A percentile compares a stretch with the other conserved stretches of the same genome.
Conservation (phyloP, 345 rosid genomes). For the Pistacia integerrima region DNA sequence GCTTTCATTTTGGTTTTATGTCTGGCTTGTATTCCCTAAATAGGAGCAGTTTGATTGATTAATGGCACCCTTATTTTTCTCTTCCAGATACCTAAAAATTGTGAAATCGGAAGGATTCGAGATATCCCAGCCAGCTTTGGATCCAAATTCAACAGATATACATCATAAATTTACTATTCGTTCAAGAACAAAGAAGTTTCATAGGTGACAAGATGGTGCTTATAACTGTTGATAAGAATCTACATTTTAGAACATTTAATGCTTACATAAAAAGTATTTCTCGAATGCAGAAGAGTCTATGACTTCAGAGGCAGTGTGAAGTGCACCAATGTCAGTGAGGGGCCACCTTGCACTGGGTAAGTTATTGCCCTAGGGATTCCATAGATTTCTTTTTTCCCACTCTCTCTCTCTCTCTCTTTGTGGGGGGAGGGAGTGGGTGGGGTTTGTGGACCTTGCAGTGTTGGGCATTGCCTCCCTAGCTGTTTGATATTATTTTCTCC, state of each 20-base stretch:
- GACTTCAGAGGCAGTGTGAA: constrained; percentile 80
- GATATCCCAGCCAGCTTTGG: constrained; percentile 98
- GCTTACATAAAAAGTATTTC: constrained; percentile 23
- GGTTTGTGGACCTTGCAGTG: too few relatives aligned
- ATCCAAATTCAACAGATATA: constrained; percentile 90
- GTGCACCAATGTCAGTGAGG: constrained; percentile 82
- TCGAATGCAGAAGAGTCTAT: constrained; percentile 73
- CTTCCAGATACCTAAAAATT: constrained; percentile 68
- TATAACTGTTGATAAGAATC: constrained; percentile 9
- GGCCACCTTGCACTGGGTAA: constrained; percentile 99
- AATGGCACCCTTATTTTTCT: neutral
- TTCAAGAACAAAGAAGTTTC: constrained; percentile 69
- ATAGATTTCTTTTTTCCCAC: neutral
- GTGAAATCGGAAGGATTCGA: constrained; percentile 80
- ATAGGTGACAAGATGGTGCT: constrained; percentile 49
- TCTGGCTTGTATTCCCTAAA: neutral
- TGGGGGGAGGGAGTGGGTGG: too few relatives aligned
- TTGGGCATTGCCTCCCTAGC: too few relatives aligned
- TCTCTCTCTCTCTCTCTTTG: too few relatives aligned
- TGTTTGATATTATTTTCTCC: too few relatives aligned
- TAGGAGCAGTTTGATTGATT: constrained; percentile 4
- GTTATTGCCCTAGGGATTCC: neutral
- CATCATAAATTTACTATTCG: constrained; percentile 95
- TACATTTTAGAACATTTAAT: neutral
- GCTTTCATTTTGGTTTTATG: constrained; percentile 1